A percentile compares a stretch with the other conserved stretches of the same genome.
Evolutionary conservation across 495 filamentous ascomycete genomes (phyloP).

Genomic region (Penicillium ochrochloron): DNA sequence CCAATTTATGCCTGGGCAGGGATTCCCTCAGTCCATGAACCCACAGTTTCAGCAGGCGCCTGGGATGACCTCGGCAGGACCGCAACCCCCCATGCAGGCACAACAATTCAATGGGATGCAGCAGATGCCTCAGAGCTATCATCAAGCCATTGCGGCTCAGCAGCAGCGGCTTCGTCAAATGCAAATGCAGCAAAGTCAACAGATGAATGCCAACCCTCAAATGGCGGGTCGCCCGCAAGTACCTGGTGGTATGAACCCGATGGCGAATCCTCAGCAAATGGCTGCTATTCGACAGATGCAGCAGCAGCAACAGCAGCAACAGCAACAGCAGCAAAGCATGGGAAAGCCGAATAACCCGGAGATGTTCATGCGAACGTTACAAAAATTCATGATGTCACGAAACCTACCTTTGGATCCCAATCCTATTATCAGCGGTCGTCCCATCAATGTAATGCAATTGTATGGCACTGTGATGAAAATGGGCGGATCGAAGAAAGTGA

Average conservation of each 20-base stretch:
- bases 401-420: constrained; percentile 70
- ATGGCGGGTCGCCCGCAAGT: constrained; percentile 46
- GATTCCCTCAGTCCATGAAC: constrained; percentile 62
- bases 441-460: constrained; percentile 71
- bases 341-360: constrained; percentile 62
- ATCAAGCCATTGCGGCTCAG: constrained; percentile 53
- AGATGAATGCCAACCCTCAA: constrained; percentile 63
- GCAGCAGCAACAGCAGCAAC: constrained; percentile 6
- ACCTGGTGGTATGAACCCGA: constrained; percentile 46
- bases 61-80: constrained; percentile 41
- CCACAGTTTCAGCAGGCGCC: constrained; percentile 56
- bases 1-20: constrained; percentile 62
- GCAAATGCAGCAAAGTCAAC: constrained; percentile 65
- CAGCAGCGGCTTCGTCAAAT: constrained; percentile 58
- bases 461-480: constrained; percentile 76
- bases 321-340: constrained; percentile 60
- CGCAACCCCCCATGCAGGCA: constrained; percentile 45
- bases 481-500: constrained; percentile 78
- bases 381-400: constrained; percentile 70
- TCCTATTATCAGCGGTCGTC: constrained; percentile 71
- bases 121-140: constrained; percentile 53
- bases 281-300: constrained; percentile 55
- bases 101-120: constrained; percentile 47
- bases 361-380: constrained; percentile 75
- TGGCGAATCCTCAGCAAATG: constrained; percentile 53